Base-by-base conservation (phyloP, 148 eudicot species). In the Nepenthes mirabilis region DNA sequence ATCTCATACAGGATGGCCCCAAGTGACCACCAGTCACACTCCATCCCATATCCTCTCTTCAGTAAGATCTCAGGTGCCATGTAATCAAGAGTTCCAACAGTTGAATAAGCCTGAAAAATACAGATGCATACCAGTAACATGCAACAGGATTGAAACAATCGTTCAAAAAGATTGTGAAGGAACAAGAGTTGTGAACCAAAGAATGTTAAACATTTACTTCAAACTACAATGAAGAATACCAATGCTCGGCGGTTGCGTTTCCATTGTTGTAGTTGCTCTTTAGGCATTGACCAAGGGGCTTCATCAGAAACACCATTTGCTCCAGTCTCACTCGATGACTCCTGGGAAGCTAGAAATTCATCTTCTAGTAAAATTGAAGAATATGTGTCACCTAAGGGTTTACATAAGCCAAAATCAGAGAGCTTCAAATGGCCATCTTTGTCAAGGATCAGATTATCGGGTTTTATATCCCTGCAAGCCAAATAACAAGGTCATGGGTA, bases 1-100 rank as follows among this genome's bases (percentile, higher is more conserved):
- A 85, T 85, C 67, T 85, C 91, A 61, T 85, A 85, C 79, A 85
- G 58, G 58, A 85, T 85, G 59, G 91, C 87, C 51, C 91, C 91
- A 65, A 85, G 69, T 9, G 91, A 85, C 91, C 91, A 85, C 91
- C 91, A 85, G 63, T 85, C 91, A 69, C 91, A 85, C 67, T 85
- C 87, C 79, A 82, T 67, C 9, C 91, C 87, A 65, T 85, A 85
- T 61, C 91, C 91, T 56, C 80, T 77, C 64, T 85, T 85, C 52
- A 79, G 70, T 57, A 85, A 69, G 62, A 82, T 82, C 66, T 82
- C 91, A n/a, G 91, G 91, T 64, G 91, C 91, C 87, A 85, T 85
- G 55, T 85, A 85, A 71, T 85, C 91, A 43, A 79, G 82, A 58
- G 91, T 85, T 64, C 91, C 91, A 50, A 85, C 91, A 0, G 91